Evolutionary conservation across 352 stramenopile species (phyloP), one percentile per base, ranked within the genome.

Genomic region (Globisporangium echinulatum): DNA sequence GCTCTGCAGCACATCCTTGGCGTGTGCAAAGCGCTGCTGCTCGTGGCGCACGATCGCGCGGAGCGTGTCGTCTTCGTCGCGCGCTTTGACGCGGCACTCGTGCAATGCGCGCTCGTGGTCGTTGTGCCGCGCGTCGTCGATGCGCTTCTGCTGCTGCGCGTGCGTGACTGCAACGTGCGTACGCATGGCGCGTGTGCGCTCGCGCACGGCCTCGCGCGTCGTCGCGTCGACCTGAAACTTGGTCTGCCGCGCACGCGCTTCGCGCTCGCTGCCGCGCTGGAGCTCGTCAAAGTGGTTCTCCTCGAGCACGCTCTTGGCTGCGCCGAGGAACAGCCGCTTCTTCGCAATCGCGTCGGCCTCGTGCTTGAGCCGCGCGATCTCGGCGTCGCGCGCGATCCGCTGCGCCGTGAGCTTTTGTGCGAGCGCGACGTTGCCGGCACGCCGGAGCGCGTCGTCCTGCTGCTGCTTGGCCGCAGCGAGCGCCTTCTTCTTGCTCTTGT

Each of bases 281-380:
- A 84, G 74, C 43, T 88, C 77, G 44, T 85, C 72, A 37, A 90
- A 91, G 59, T 90, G 81, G 44, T 79, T 88, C 59, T 90, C 82
- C 52, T 96, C 85, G 5, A 94, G 68, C 71, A 92, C 77, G 49
- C 73, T 86, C 67, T 93, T 93, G 17, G 87, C 87, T 0, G 87
- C 87, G n/a, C 85, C 87, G 7, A 96, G 75, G 61, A 96, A 96
- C 72, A 87, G 69, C 7, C 84, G 67, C 65, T 89, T 74, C n/a
- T 88, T 92, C 5, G 78, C 74, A 7, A 91, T 67, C 54, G 88
- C 75, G 9, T 88, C 73, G 0, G 79, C 75, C 59, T 90, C 79
- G 15, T 79, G 57, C 38, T 77, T 67, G 25, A 93, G 70, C 6
- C 72, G 67, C 39, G 71, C 72, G 2, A 67, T 75, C 56, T 92